phyloP scores from a whole-genome alignment of 257 asterid species.

The Penstemon newberryi region DNA sequence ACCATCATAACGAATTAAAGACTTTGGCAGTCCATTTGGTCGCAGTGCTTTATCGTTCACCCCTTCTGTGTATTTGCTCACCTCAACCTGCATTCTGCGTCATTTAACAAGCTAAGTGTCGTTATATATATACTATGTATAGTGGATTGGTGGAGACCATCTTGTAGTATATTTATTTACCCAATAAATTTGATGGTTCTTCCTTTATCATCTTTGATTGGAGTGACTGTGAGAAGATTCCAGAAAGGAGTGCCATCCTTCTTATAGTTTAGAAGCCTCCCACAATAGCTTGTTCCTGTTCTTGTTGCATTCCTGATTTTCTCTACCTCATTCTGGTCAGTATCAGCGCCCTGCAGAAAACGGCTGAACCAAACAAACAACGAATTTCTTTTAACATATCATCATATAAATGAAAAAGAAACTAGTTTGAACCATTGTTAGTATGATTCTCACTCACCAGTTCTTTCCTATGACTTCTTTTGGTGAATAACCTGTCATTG shows the following conservation, averaged over 20 bases:
- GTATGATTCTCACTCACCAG: slow-evolving; percentile 53
- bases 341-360: slow-evolving; percentile 91
- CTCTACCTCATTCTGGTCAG: slow-evolving; percentile 81
- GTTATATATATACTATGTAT: too few relatives aligned
- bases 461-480: slow-evolving; percentile 83
- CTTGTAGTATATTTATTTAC: slow-evolving; percentile 33
- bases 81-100: slow-evolving; percentile 99
- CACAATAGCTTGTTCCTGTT: slow-evolving; percentile 86
- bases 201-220: slow-evolving; percentile 90
- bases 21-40: slow-evolving; percentile 93
- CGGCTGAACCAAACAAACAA: slow-evolving; percentile 70
- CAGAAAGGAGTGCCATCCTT: slow-evolving; percentile 96
- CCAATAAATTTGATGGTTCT: slow-evolving; percentile 81
- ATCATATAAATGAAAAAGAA: background rate
- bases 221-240: slow-evolving; percentile 89
- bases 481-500: slow-evolving; percentile 85
- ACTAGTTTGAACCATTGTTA: background rate
- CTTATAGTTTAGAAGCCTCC: slow-evolving; percentile 93
- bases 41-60: slow-evolving; percentile 67
- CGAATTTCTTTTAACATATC: too few relatives aligned
- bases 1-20: slow-evolving; percentile 96
- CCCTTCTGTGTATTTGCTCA: slow-evolving; percentile 98
- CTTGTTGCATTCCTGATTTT: slow-evolving; percentile 66
- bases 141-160: too few relatives aligned
- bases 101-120: too few relatives aligned